Conservation (phyloP, 306 rosid species). For the Sicyos edulis region DNA sequence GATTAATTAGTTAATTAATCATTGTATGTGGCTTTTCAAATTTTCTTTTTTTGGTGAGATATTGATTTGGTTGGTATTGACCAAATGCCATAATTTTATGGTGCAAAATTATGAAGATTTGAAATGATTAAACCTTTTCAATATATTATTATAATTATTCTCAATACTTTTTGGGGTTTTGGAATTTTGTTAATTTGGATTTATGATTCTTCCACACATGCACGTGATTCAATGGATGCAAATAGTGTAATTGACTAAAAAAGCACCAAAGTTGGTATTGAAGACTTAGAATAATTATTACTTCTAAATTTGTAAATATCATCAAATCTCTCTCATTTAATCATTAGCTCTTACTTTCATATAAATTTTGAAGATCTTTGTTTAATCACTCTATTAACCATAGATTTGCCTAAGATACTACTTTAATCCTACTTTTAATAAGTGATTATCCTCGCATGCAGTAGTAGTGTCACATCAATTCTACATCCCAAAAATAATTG, state of each 20-base stretch:
- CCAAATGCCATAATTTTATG: background rate
- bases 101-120: background rate
- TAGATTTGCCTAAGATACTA: background rate
- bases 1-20: background rate
- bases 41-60: background rate
- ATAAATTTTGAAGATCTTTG: background rate
- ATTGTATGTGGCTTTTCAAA: background rate
- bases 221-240: conserved; percentile 17
- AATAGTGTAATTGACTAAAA: conserved; percentile 13
- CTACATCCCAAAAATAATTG: background rate
- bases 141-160: background rate
- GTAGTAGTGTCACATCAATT: background rate
- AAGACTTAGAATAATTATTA: background rate
- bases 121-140: background rate
- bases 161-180: background rate
- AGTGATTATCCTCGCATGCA: background rate
- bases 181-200: conserved; percentile 10
- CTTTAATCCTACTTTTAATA: background rate
- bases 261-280: background rate
- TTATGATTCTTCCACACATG: conserved; percentile 11
- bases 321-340: background rate
- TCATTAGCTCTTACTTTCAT: conserved; percentile 5
- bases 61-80: conserved; percentile 4
- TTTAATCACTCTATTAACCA: background rate
- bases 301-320: background rate